These are phyloP conservation scores for Tilletia setariae DNA, from an alignment of 1,284 basidiomycete genomes.

Conservation along the genomic window DNA sequence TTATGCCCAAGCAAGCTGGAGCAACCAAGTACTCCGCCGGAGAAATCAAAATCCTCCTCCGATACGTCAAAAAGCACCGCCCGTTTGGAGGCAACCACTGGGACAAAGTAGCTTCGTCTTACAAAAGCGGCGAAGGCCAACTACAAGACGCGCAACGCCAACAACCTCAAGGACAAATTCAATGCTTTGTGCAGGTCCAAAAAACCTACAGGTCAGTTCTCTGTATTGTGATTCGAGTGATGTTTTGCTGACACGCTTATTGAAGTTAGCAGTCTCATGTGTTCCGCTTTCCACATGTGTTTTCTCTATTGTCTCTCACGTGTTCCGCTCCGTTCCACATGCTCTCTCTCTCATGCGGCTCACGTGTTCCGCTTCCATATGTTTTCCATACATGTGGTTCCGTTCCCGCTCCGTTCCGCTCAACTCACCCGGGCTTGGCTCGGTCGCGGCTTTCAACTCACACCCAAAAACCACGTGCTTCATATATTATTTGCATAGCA, in stretches of 20 bases:
- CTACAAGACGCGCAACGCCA: not conserved
- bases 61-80: not conserved
- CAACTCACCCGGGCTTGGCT: too few species aligned
- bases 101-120: not conserved
- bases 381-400: too few species aligned
- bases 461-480: not conserved
- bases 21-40: not conserved
- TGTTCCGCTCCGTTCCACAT: too few species aligned
- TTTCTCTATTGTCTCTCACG: too few species aligned
- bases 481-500: too few species aligned
- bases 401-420: too few species aligned
- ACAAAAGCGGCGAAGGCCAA: not conserved
- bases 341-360: too few species aligned
- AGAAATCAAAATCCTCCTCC: not conserved
- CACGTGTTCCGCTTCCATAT: too few species aligned
- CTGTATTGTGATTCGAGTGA: not conserved
- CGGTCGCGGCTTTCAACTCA: too few species aligned
- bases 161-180: conserved; percentile 9
- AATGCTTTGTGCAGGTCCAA: not conserved
- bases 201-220: not conserved
- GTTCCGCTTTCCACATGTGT: too few species aligned
- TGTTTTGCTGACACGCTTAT: not conserved
- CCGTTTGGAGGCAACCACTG: not conserved
- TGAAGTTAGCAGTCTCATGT: too few species aligned
- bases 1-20: not conserved